Evolutionary conservation across 352 stramenopile species (phyloP), one percentile per base, ranked within the genome.

Genomic region (Pythium biforme): DNA sequence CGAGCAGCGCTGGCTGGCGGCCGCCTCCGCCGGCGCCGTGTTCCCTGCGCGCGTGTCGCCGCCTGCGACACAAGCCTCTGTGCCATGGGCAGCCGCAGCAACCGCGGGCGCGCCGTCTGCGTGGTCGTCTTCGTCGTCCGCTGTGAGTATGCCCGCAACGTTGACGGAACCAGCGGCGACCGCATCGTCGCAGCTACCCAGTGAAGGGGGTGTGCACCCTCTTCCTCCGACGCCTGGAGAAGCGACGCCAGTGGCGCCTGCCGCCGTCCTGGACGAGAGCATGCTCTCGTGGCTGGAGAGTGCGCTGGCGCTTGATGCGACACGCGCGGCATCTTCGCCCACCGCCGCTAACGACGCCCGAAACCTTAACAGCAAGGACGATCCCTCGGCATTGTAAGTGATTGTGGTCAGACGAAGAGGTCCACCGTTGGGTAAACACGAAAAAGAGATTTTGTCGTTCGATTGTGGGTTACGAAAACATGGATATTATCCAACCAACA

Each of bases 221-320:
- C 37, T 20, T 19, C 37, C 8, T n/a, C 31, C 37, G 37, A 43
- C 31, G 31, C 31, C n/a, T n/a, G n/a, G n/a, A n/a, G n/a, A n/a
- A 40, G 27, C 19, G 40, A n/a, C n/a, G 29, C 29, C 37, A 10
- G 37, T n/a, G 5, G 43, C 39, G 46, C 7, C 53, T 12, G 27
- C 57, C 5, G 2, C 55, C 1, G 39, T 19, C 22, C 55, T 69
- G 40, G 48, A 64, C 29, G 55, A 59, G 26, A 60, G 50, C 41
- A 65, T 70, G 63, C 27, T 70, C 29, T 65, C 56, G 29, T 70
- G 63, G 63, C 40, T 70, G 17, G 63, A 70, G 33, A 51, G 56
- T 49, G 55, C 63, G 31, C 41, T 70, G 20, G 33, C 49, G 41
- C 55, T 62, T n/a, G 63, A 63, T 59, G 43, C 49, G 53, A 68